A percentile compares a stretch with the other conserved stretches of the same genome.
Conservation (phyloP, 2,329 filamentous ascomycete species). For the Xylaria sp. region DNA sequence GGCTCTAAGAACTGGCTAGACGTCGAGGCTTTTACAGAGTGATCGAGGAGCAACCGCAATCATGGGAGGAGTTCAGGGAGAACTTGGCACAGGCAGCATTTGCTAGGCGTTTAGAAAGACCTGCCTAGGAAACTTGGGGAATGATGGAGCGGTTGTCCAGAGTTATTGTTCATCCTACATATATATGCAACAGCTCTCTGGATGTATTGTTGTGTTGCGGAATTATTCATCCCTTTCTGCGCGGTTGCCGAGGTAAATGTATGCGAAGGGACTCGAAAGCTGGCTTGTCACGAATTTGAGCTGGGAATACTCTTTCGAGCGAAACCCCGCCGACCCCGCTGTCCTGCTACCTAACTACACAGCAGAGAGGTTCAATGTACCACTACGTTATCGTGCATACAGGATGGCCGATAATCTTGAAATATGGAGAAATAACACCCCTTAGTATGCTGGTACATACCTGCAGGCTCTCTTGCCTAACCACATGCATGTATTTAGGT, state of each 20-base stretch:
- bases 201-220: neutral
- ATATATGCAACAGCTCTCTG: neutral
- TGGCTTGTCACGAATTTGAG: neutral
- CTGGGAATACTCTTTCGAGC: neutral
- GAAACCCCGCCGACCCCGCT: constrained; percentile 24
- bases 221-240: neutral
- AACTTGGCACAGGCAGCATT: constrained; percentile 82
- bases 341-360: constrained; percentile 68
- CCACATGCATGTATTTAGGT: neutral
- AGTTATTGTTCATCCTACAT: neutral
- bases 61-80: constrained; percentile 6
- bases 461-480: neutral
- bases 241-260: neutral
- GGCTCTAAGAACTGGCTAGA: neutral
- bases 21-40: neutral
- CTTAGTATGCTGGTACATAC: neutral
- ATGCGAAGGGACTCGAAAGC: neutral
- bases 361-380: neutral
- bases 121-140: neutral
- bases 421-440: neutral
- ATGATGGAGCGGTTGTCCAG: neutral
- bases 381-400: neutral
- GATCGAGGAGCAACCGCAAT: neutral
- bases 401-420: neutral
- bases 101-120: neutral